Conservation (phyloP, 1,284 basidiomycete species). For the Coniferiporia sulphurascens region DNA sequence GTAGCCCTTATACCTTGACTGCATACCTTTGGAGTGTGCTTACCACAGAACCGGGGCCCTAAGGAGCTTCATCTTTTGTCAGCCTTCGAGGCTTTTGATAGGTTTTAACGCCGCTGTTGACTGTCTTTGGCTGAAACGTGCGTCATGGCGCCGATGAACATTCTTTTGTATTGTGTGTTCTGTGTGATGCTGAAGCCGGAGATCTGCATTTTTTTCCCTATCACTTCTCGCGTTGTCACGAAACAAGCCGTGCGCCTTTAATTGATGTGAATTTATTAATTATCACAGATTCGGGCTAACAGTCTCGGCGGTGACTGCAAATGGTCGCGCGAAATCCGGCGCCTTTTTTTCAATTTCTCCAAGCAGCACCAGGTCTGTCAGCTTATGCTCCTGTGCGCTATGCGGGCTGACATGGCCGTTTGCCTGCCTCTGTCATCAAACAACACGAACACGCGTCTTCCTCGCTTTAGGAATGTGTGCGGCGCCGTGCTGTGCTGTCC, state of each 20-base stretch:
- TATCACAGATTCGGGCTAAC: slow-evolving; percentile 83
- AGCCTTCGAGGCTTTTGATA: too few species aligned
- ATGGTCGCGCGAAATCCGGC: slow-evolving; percentile 75
- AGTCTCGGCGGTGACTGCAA: slow-evolving; percentile 91
- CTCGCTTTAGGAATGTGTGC: slow-evolving; percentile 71
- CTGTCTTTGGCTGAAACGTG: too few species aligned
- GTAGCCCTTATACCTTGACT: too few species aligned
- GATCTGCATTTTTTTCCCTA: not conserved
- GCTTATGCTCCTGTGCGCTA: slow-evolving; percentile 11
- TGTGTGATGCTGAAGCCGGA: too few species aligned
- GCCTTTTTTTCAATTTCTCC: slow-evolving; percentile 74
- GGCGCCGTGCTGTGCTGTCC: slow-evolving; percentile 80
- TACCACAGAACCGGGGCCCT: too few species aligned
- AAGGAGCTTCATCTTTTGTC: too few species aligned
- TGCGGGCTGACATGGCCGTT: not conserved
- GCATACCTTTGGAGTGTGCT: too few species aligned
- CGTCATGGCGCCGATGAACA: too few species aligned
- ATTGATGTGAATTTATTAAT: not conserved
- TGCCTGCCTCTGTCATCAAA: not conserved
- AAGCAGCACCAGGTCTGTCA: slow-evolving; percentile 86
- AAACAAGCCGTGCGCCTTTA: not conserved
- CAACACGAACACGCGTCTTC: not conserved
- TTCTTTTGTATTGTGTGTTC: too few species aligned
- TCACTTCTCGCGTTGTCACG: not conserved
- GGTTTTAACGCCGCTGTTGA: too few species aligned